Evolutionary conservation across 164 flowering plant genomes (phyloP), one percentile per base, ranked within the genome.

Genomic region (Malania oleifera): DNA sequence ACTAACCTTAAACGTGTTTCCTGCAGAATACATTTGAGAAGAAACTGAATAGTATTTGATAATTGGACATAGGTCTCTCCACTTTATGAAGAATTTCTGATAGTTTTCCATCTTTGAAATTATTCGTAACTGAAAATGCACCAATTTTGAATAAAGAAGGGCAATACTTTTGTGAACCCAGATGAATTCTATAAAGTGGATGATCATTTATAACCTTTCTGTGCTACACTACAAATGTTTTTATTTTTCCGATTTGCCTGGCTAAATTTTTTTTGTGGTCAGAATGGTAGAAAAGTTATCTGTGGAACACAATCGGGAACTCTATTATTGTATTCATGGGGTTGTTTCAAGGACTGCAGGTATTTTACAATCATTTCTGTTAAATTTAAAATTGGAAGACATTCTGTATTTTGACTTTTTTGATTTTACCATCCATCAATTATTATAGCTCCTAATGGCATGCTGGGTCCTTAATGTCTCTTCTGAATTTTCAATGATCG

Each of bases 321-420:
- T 28, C 46, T 95, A 7, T 63, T 95, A 28, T 56, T 95, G 59
- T 95, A 95, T 68, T 88, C 97, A 18, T 95, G 97, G 97, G 99
- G 97, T 7, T 77, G 62, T 66, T 89, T 91, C 80, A 78, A 83
- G 76, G 97, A 95, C 70, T 89, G 95, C 93, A 95, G 99, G 99
- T 91, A 72, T 43, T 63, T n/a, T n/a, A n/a, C n/a, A n/a, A n/a
- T n/a, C n/a, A n/a, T n/a, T n/a, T n/a, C n/a, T n/a, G n/a, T 14
- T 48, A 12, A 24, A 9, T 45, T 38, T 22, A 44, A 29, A 3
- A 54, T 39, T 18, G 17, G 51, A n/a, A 25, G 39, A n/a, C 7
- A 6, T 44, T n/a, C 15, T 48, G 13, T 15, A 59, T 59, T 15
- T 48, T 11, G 12, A 60, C 38, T 51, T n/a, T 19, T 1, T 56